Evolutionary conservation across 2,329 filamentous ascomycete species (phyloP), one percentile per base, ranked within the genome.

Genomic region (Colletotrichum liaoningense): DNA sequence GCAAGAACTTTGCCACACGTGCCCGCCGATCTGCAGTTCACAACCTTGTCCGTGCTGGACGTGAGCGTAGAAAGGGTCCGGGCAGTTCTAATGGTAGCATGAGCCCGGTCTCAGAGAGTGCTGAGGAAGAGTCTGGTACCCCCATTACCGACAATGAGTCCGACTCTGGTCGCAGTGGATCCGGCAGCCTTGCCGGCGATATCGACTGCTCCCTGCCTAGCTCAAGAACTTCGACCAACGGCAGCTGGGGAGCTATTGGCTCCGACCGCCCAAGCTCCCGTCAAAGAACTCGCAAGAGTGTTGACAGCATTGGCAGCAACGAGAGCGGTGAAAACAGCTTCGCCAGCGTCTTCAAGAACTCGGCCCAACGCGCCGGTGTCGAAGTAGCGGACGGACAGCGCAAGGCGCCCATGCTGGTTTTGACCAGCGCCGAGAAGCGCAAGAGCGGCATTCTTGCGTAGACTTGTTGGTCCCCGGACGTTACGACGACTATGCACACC

Each of bases 1-100:
- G 96, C 91, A 93, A 98, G 90, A 99, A 99, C 86, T 99, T 99
- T 84, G 93, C 94, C 12, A 92, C 95, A 69, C 95, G 97, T 74
- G 95, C 97, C 79, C 95, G 97, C 73, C 95, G 96, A 76, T 95
- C 94, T 78, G 97, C 97, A 30, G 92, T 99, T 57, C 92, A 95
- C 86, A 98, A 95, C 81, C 90, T 99, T 63, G 94, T 98, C 74
- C 94, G 94, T 76, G 96, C 96, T 67, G 95, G 96, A 19, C 89
- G 97, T 75, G 94, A 95, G 80, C 94, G 97, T 73, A 94, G 96
- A 89, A 87, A 93, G 89, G 84, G 92, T 72, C 94, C 93, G 75
- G 88, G 91, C 75, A 93, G 92, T 81, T 91, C 89, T 76, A 88
- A 88, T 73, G 94, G 94, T 73, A 95, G 93, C 83, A 94, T 95